These are phyloP conservation scores for Phylloporus arenicola DNA, from an alignment of 768 basidiomycete species.

Conservation along the genomic window DNA sequence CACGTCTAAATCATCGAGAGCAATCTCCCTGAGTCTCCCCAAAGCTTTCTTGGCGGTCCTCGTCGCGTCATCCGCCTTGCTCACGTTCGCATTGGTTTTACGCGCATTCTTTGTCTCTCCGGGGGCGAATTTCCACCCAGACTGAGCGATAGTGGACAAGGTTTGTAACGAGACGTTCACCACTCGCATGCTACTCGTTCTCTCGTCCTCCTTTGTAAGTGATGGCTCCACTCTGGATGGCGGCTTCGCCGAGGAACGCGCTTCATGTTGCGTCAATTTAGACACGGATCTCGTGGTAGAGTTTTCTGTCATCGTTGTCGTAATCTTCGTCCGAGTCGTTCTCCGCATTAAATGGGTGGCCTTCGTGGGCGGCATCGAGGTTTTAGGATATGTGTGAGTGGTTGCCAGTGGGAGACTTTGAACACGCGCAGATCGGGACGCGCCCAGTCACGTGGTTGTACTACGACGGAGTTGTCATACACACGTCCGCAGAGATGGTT, in stretches of 20 bases:
- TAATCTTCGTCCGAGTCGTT: slow-evolving; percentile 11
- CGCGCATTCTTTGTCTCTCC: slow-evolving; percentile 23
- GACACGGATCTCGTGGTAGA: slow-evolving; percentile 19
- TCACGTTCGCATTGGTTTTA: slow-evolving; percentile 21
- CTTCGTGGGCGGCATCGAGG: slow-evolving; percentile 13
- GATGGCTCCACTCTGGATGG: slow-evolving; percentile 2
- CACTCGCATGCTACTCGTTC: slow-evolving; percentile 50
- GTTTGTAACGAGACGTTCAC: slow-evolving; percentile 60
- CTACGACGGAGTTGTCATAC: too few relatives aligned
- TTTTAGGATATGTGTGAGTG: background rate
- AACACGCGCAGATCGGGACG: background rate
- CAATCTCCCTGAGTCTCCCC: slow-evolving; percentile 39
- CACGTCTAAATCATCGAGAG: slow-evolving; percentile 51
- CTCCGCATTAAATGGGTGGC: slow-evolving; percentile 1
- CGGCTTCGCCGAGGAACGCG: slow-evolving; percentile 26
- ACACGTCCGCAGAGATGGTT: too few relatives aligned
- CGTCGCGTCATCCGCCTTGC: slow-evolving; percentile 32
- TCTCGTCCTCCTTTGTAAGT: slow-evolving; percentile 31
- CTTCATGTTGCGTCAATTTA: slow-evolving; percentile 25
- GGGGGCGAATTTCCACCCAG: slow-evolving; percentile 51
- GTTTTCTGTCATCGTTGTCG: background rate
- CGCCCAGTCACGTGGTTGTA: slow-evolving; percentile 11
- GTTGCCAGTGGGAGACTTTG: background rate
- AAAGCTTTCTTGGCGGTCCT: slow-evolving; percentile 42
- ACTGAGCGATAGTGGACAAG: slow-evolving; percentile 46